phyloP scores from a whole-genome alignment of 352 stramenopile species.

The Phytophthora agathidicida region DNA sequence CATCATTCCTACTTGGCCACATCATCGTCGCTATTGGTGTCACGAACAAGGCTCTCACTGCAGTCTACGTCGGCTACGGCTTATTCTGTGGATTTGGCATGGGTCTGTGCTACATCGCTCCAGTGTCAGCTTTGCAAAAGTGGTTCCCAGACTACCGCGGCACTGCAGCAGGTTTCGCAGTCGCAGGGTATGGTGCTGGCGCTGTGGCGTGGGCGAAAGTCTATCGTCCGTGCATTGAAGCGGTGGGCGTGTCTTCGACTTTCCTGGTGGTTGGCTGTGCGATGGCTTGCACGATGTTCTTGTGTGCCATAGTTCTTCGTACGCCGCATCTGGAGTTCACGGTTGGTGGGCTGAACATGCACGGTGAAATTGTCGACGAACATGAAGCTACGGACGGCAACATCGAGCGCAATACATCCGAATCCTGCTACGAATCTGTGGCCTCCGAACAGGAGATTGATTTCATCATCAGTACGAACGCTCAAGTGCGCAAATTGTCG shows the following conservation, averaged over 20 bases:
- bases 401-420: constrained; percentile 32
- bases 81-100: constrained; percentile 71
- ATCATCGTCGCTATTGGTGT: constrained; percentile 54
- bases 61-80: constrained; percentile 68
- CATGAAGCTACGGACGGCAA: constrained; percentile 20
- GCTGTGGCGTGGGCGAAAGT: constrained; percentile 68
- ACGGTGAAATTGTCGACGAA: constrained; percentile 54
- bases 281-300: constrained; percentile 50
- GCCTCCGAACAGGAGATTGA: constrained; percentile 48
- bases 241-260: constrained; percentile 51
- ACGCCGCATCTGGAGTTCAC: constrained; percentile 62
- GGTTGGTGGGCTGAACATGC: constrained; percentile 59
- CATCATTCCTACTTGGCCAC: constrained; percentile 53
- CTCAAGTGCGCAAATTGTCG: constrained; percentile 52
- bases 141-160: constrained; percentile 80
- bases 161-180: constrained; percentile 67
- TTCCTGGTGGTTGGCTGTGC: constrained; percentile 53
- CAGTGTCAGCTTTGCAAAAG: constrained; percentile 70
- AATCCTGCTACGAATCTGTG: constrained; percentile 50
- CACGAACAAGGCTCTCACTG: constrained; percentile 45
- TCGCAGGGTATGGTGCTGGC: constrained; percentile 67
- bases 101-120: constrained; percentile 77
- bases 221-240: constrained; percentile 60
- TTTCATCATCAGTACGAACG: constrained; percentile 42
- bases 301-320: constrained; percentile 54